Conservation (phyloP, 2,329 filamentous ascomycete genomes). For the Botrytis byssoidea region DNA sequence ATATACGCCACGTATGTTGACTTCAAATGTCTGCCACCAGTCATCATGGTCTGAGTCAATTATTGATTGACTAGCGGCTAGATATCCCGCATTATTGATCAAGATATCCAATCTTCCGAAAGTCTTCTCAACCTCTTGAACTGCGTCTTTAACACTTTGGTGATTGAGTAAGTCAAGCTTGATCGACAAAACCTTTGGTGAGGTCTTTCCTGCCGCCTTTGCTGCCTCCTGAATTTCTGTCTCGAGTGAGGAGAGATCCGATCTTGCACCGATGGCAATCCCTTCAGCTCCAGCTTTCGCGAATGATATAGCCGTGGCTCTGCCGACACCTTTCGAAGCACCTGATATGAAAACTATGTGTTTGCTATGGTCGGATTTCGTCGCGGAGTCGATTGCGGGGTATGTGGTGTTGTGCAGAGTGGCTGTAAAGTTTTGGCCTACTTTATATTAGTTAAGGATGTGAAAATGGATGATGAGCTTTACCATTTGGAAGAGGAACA, state of each 20-base stretch:
- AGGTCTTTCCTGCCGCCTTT: conserved; percentile 24
- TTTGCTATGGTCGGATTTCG: conserved; percentile 26
- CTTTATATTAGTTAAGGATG: neutral
- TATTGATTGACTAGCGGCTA: conserved; percentile 21
- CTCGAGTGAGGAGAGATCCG: conserved; percentile 24
- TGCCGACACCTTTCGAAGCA: conserved; percentile 31
- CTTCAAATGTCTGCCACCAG: conserved; percentile 31
- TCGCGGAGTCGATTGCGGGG: conserved; percentile 48
- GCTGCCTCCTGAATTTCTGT: conserved; percentile 28
- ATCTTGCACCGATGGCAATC: conserved; percentile 29
- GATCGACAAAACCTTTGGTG: conserved; percentile 27
- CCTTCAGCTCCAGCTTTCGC: conserved; percentile 30
- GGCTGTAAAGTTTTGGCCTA: conserved; percentile 19
- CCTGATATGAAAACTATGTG: conserved; percentile 31
- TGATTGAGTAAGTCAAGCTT: conserved; percentile 28
- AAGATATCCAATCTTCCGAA: conserved; percentile 32
- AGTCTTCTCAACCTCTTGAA: conserved; percentile 23
- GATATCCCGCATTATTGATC: conserved; percentile 33
- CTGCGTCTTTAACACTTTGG: conserved; percentile 22
- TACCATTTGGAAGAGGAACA: conserved; percentile 17
- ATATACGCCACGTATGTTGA: conserved; percentile 31
- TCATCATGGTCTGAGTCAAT: conserved; percentile 24
- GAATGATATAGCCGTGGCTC: conserved; percentile 30
- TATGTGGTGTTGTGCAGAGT: conserved; percentile 50
- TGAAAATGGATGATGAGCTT: neutral